Percentiles rank a stretch among this genome's conserved stretches.
These are phyloP conservation scores for Artemisia tridentata DNA, from an alignment of 129 eudicot genomes.

Conservation along the genomic window DNA sequence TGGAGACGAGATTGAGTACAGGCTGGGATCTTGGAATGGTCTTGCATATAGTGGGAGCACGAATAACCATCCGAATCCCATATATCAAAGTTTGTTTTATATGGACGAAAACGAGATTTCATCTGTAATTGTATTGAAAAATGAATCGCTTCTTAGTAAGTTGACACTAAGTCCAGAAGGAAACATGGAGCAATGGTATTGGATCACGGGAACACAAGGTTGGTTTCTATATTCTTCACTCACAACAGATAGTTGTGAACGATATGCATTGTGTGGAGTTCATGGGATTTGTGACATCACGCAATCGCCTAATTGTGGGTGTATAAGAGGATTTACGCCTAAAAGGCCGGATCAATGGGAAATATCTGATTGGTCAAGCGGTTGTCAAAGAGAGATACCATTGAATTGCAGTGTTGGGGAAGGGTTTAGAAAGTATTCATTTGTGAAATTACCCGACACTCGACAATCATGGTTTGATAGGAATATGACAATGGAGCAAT, in stretches of 20 bases:
- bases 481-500: conserved; percentile 31
- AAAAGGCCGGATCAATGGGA: neutral
- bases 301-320: conserved; percentile 10
- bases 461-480: conserved; percentile 24
- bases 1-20: neutral
- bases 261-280: conserved; percentile 16
- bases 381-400: conserved; percentile 4
- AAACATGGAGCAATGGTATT: neutral
- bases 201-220: conserved; percentile 2
- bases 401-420: conserved; percentile 4
- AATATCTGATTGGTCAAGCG: neutral
- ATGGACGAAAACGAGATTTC: conserved; percentile 18
- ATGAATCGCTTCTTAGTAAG: neutral
- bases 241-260: neutral
- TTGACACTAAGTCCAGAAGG: neutral
- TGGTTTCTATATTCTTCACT: neutral
- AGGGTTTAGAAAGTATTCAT: conserved; percentile 25
- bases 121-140: neutral
- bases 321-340: conserved; percentile 23
- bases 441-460: conserved; percentile 32
- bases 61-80: conserved; percentile 1
- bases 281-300: conserved; percentile 18
- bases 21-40: conserved; percentile 41
- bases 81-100: neutral
- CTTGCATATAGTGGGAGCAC: conserved; percentile 20